A percentile compares a stretch with the other conserved stretches of the same genome.
Evolutionary conservation across 768 basidiomycete genomes (phyloP).

Genomic region (Tulasnella sp.): DNA sequence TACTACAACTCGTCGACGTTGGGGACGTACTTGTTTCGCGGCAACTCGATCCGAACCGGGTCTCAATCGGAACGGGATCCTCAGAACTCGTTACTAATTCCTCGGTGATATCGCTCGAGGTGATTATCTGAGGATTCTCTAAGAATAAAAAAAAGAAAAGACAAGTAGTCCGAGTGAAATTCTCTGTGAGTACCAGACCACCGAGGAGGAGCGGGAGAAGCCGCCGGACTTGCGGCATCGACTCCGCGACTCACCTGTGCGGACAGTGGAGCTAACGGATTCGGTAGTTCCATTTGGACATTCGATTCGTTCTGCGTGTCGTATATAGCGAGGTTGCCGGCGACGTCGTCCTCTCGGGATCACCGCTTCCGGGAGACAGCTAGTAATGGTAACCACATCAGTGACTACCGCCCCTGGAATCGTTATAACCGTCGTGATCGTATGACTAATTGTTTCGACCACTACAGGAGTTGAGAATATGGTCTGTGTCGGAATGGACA

Average conservation of each 20-base stretch:
- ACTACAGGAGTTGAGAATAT: neutral
- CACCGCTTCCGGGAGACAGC: too few relatives aligned
- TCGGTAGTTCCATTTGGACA: too few relatives aligned
- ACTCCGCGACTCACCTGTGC: neutral
- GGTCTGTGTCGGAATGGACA: neutral
- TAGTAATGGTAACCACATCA: too few relatives aligned
- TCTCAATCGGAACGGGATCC: neutral
- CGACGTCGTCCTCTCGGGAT: too few relatives aligned
- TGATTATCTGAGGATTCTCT: neutral
- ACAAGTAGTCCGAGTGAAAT: neutral
- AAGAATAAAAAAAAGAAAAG: neutral
- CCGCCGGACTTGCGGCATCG: too few relatives aligned
- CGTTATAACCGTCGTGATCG: neutral
- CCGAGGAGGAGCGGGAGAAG: too few relatives aligned
- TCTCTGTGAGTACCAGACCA: neutral
- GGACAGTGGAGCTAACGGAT: neutral
- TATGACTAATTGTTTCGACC: neutral
- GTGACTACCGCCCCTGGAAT: neutral
- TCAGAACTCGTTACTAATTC: neutral
- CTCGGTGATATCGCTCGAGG: neutral
- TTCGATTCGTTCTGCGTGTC: too few relatives aligned
- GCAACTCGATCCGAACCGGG: neutral
- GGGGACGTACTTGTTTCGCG: neutral
- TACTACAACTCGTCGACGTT: constrained; percentile 3
- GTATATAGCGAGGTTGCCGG: too few relatives aligned